A percentile compares a stretch with the other conserved stretches of the same genome.
Evolutionary conservation across 352 stramenopile genomes (phyloP).

Genomic region (Pythium angustatum): DNA sequence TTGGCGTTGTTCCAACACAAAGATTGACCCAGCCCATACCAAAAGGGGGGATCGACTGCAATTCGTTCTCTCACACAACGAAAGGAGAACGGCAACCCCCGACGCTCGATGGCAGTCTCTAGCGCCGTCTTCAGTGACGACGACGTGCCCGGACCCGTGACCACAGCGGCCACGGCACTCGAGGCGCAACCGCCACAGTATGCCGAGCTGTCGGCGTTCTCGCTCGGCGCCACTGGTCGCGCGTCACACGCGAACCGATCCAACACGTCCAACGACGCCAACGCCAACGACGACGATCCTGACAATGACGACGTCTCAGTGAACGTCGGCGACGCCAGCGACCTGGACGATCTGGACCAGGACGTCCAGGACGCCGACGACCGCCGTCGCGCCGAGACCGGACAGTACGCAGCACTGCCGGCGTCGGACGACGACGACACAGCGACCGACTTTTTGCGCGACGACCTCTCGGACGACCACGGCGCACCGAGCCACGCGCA

Average conservation of each 20-base stretch:
- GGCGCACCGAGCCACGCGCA: conserved; percentile 12
- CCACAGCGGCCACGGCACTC: background rate
- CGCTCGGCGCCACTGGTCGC: no score
- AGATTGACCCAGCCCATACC: background rate
- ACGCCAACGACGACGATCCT: conserved; percentile 14
- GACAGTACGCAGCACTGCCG: conserved; percentile 11
- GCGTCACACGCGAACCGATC: no score
- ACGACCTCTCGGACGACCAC: conserved; percentile 21
- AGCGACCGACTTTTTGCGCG: conserved; percentile 19
- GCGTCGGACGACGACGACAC: conserved; percentile 27
- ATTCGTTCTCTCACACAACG: background rate
- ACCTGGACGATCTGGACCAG: conserved; percentile 24
- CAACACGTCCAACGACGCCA: conserved; percentile 1
- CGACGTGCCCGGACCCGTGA: conserved; percentile 2
- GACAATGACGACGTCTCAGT: conserved; percentile 26
- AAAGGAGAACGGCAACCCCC: background rate
- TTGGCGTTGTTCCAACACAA: background rate
- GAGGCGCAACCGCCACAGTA: background rate
- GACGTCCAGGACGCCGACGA: conserved; percentile 15
- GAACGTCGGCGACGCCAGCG: conserved; percentile 19
- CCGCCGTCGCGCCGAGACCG: background rate
- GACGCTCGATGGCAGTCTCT: conserved; percentile 20
- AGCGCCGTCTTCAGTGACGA: conserved; percentile 19
- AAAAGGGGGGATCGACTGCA: no score
- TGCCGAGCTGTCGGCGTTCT: conserved; percentile 6